Base-by-base conservation (phyloP, 805 yeast species). In the Novakomyces olei region DNA sequence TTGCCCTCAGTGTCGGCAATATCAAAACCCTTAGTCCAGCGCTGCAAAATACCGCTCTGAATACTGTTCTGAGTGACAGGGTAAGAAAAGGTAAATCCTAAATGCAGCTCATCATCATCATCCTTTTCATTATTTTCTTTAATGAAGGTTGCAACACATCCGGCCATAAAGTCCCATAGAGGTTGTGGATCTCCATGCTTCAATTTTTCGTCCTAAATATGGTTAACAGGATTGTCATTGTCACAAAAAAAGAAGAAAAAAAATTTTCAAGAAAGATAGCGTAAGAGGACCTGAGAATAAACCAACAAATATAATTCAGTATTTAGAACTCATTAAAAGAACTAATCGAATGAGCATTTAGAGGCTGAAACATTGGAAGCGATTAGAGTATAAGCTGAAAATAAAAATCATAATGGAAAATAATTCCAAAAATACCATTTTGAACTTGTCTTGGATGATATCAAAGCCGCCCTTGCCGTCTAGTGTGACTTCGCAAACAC, bases 11-110 rank as follows among this genome's bases (percentile, higher is more conserved):
- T 17, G 32, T 19, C 19, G 32, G 20, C 14, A 44, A 85, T 80
- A 54, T 85, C 93, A 57, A 78, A 85, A 42, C 96, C 98, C 61
- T 85, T 85, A 40, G 96, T 85, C 96, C 96, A 85, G 9, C 85
- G 68, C 63, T 80, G 93, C 50, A 85, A 66, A 35, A 75, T 50
- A 54, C 96, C 98, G 44, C 66, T 62, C 61, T 79, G 75, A 53
- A 85, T 79, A 38, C 76, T 75, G 43, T 60, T 53, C 58, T 85
- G 98, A 16, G 36, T 33, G 45, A 52, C 45, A 15, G 96, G 95
- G 61, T 73, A 85, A 9, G 91, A 74, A 61, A 85, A 85, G 25
- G 96, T 85, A 67, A 85, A 85, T 31, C 98, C 96, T 47, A 85
- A 64, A 34, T 91, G 83, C 38, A 77, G 55, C 29, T 67, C 60